Evolutionary conservation across 768 basidiomycete genomes (phyloP).

Genomic region (Suillus brevipes): DNA sequence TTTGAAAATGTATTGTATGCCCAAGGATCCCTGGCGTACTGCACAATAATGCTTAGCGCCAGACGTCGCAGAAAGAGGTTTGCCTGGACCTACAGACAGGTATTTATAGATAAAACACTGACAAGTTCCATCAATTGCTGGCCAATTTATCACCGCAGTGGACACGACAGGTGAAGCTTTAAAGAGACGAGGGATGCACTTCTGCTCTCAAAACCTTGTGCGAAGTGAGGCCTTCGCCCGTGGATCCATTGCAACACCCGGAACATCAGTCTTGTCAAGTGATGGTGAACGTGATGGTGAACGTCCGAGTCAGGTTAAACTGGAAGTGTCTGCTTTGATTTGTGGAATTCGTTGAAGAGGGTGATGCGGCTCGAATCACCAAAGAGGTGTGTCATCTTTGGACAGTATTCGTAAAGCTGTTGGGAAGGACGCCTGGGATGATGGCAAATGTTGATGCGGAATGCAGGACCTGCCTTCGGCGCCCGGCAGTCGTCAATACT

Average conservation of each 20-base stretch:
- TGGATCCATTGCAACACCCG: background rate
- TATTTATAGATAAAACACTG: background rate
- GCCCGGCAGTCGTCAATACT: background rate
- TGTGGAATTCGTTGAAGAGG: background rate
- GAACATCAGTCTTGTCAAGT: background rate
- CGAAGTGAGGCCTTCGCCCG: no score
- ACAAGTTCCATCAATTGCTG: background rate
- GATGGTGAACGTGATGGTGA: background rate
- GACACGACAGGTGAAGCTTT: background rate
- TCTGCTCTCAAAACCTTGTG: background rate
- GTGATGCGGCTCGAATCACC: background rate
- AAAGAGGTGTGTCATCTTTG: background rate
- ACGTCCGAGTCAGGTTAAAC: background rate
- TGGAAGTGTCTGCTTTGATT: background rate
- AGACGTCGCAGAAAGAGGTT: background rate
- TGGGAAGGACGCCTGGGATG: background rate
- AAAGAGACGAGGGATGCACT: background rate
- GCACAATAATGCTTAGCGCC: background rate
- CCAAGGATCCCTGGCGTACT: background rate
- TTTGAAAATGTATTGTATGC: background rate
- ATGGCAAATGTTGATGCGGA: background rate
- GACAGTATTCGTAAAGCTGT: background rate
- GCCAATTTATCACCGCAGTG: background rate
- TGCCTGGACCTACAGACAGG: background rate
- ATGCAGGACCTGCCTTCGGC: no score